Percentiles rank a stretch among this genome's conserved stretches.
These are phyloP conservation scores for Daldinia grandis DNA, from an alignment of 495 filamentous ascomycete genomes.

Conservation along the genomic window DNA sequence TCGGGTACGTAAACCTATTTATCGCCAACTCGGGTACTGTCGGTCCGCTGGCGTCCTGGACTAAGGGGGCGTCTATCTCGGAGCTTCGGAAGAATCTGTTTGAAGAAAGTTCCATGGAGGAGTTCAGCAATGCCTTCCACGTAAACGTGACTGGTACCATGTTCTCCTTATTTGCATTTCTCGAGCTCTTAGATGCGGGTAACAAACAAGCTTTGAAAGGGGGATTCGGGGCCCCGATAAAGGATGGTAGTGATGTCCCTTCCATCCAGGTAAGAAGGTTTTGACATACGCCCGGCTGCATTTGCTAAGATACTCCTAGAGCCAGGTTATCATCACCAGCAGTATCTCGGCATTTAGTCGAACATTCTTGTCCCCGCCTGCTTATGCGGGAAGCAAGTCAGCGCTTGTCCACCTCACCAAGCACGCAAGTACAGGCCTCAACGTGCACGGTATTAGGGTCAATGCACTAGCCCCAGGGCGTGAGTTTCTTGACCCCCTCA, in stretches of 20 bases:
- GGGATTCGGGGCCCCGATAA: slow-evolving; percentile 35
- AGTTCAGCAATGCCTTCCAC: slow-evolving; percentile 59
- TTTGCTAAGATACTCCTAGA: slow-evolving; percentile 24
- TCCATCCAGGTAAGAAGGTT: slow-evolving; percentile 45
- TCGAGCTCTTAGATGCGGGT: slow-evolving; percentile 63
- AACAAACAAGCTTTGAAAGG: slow-evolving; percentile 59
- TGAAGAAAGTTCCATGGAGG: slow-evolving; percentile 54
- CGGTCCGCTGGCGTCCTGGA: slow-evolving; percentile 52
- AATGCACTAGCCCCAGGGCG: slow-evolving; percentile 68
- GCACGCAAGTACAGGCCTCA: slow-evolving; percentile 57
- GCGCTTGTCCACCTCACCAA: slow-evolving; percentile 63
- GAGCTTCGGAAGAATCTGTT: slow-evolving; percentile 58
- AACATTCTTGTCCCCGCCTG: slow-evolving; percentile 48
- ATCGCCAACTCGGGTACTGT: slow-evolving; percentile 65
- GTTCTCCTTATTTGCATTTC: slow-evolving; percentile 64
- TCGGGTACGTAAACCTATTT: slow-evolving; percentile 63
- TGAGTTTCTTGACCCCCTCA: slow-evolving; percentile 43
- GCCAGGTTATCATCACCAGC: slow-evolving; percentile 64
- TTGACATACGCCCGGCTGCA: neutral
- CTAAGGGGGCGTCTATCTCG: slow-evolving; percentile 48
- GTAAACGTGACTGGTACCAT: slow-evolving; percentile 63
- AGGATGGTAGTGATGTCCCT: slow-evolving; percentile 36
- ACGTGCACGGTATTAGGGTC: slow-evolving; percentile 59
- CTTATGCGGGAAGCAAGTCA: slow-evolving; percentile 65
- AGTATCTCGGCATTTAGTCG: slow-evolving; percentile 62